phyloP scores from a whole-genome alignment of 2,329 filamentous ascomycete genomes.

The Berkeleyomyces rouxiae region DNA sequence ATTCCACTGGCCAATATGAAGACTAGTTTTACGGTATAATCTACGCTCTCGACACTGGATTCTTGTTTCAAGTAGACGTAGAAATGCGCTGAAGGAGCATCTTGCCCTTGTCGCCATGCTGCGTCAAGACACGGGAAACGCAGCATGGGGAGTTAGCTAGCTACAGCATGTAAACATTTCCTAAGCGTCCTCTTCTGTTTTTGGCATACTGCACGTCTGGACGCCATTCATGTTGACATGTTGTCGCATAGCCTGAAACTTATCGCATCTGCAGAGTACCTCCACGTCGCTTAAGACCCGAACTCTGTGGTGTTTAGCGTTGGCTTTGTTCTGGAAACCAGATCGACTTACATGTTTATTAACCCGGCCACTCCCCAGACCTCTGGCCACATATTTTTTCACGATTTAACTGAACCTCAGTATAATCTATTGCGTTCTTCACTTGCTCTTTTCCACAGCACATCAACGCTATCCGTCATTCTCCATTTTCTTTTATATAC shows the following conservation, averaged over 20 bases:
- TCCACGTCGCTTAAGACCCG: neutral
- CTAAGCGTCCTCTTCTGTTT: neutral
- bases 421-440: neutral
- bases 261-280: neutral
- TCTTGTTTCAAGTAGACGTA: conserved; percentile 2
- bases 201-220: neutral
- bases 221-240: neutral
- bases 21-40: neutral
- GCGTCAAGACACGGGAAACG: neutral
- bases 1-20: conserved; percentile 4
- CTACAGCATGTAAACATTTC: neutral
- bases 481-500: too few species aligned
- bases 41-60: neutral
- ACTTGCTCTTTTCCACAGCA: neutral
- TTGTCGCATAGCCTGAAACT: neutral
- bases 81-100: neutral
- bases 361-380: neutral
- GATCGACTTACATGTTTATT: neutral
- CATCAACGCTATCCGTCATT: too few species aligned
- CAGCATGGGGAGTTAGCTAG: neutral
- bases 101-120: neutral
- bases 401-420: neutral
- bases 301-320: neutral
- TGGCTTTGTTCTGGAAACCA: neutral
- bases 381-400: neutral